phyloP scores from a whole-genome alignment of 208 protist species.

The Leptomonas pyrrhocoris region DNA sequence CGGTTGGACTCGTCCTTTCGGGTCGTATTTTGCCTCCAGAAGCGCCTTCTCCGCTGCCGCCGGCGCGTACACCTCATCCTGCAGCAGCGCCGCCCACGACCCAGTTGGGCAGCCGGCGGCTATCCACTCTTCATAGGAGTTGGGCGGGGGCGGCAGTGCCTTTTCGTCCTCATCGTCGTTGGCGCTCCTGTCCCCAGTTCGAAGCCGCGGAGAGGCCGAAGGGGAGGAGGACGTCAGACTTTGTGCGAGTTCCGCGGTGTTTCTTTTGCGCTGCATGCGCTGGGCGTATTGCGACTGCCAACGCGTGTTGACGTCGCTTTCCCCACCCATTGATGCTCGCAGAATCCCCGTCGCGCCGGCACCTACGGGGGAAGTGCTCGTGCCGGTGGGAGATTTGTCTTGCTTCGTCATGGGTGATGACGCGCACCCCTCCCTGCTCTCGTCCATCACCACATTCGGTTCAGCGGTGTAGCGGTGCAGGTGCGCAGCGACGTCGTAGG shows the following conservation, averaged over 20 bases:
- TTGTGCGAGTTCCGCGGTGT: not conserved
- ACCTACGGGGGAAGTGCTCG: not conserved
- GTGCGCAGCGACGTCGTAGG: slow-evolving; percentile 53
- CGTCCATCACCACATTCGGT: slow-evolving; percentile 42
- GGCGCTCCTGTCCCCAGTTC: not conserved
- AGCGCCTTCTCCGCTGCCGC: slow-evolving; percentile 52
- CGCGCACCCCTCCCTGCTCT: slow-evolving; percentile 15
- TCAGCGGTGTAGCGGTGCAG: slow-evolving; percentile 37
- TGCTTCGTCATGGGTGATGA: not conserved
- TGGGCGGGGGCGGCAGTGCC: slow-evolving; percentile 21
- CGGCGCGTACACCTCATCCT: slow-evolving; percentile 64
- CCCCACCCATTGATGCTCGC: not conserved
- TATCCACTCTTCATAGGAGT: slow-evolving; percentile 64
- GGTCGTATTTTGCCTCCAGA: slow-evolving; percentile 58
- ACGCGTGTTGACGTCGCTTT: slow-evolving; percentile 16
- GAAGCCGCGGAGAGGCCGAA: not conserved
- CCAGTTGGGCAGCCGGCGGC: slow-evolving; percentile 50
- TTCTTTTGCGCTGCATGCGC: slow-evolving; percentile 1
- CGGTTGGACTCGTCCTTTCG: not conserved
- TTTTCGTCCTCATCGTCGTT: slow-evolving; percentile 9
- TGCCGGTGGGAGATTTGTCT: not conserved
- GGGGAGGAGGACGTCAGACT: not conserved
- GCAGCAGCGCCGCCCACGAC: slow-evolving; percentile 57
- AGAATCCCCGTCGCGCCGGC: not conserved
- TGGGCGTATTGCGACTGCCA: slow-evolving; percentile 23